phyloP scores from a whole-genome alignment of 805 yeast species.

The Clavispora vitiphila region DNA sequence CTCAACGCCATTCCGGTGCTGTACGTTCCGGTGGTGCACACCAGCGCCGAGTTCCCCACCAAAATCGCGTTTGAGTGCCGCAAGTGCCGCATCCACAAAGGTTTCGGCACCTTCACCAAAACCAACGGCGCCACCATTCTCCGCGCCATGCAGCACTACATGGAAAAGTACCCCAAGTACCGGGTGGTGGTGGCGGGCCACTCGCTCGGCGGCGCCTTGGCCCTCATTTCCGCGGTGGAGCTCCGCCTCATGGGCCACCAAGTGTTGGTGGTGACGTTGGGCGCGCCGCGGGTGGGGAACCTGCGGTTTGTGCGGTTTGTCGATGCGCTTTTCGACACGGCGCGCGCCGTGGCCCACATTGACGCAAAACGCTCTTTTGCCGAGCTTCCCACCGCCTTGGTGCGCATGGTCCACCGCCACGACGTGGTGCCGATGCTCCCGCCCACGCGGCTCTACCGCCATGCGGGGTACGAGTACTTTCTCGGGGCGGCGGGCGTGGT shows the following conservation, averaged over 20 bases:
- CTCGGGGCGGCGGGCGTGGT: constrained; percentile 11
- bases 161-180: constrained; percentile 42
- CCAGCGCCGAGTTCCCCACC: background rate
- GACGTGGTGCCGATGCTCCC: constrained; percentile 62
- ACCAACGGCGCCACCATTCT: constrained; percentile 34
- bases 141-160: constrained; percentile 27
- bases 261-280: constrained; percentile 56
- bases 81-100: constrained; percentile 58
- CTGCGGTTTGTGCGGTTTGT: constrained; percentile 44
- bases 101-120: constrained; percentile 48
- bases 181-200: constrained; percentile 60
- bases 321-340: constrained; percentile 44
- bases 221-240: constrained; percentile 60
- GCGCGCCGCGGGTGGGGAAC: constrained; percentile 64
- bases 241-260: constrained; percentile 47
- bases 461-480: constrained; percentile 49
- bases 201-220: constrained; percentile 72
- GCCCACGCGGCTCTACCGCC: constrained; percentile 39
- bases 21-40: constrained; percentile 42
- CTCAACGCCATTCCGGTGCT: constrained; percentile 42
- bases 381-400: constrained; percentile 20
- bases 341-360: constrained; percentile 18
- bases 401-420: constrained; percentile 52
- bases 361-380: constrained; percentile 17
- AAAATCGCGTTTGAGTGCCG: constrained; percentile 29